phyloP scores from a whole-genome alignment of 2,329 filamentous ascomycete species.

The Tricladium varicosporioides region DNA sequence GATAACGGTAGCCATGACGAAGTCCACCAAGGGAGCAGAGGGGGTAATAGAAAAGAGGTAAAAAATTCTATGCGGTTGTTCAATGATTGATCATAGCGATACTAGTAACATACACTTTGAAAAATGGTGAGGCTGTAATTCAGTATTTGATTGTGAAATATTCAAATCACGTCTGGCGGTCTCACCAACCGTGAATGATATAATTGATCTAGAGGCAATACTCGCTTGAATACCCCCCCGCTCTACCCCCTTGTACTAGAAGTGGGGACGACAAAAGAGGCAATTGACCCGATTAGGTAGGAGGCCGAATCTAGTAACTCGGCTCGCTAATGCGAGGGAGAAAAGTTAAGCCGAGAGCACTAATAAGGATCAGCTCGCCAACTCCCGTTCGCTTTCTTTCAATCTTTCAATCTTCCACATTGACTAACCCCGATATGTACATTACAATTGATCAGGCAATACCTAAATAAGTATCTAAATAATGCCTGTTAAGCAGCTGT shows the following conservation, averaged over 20 bases:
- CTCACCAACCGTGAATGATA: not conserved
- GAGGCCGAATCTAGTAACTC: not conserved
- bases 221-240: too few species aligned
- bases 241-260: not conserved
- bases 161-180: not conserved
- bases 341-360: not conserved
- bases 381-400: not conserved
- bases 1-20: not conserved
- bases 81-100: not conserved
- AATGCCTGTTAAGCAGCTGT: not conserved
- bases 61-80: not conserved
- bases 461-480: not conserved
- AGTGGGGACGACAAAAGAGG: constrained; percentile 2
- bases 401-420: not conserved
- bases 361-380: not conserved
- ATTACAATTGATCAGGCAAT: not conserved
- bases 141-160: not conserved
- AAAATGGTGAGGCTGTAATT: not conserved
- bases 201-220: too few species aligned
- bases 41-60: not conserved
- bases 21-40: not conserved
- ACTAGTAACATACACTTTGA: not conserved
- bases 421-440: not conserved
- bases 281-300: constrained; percentile 1
- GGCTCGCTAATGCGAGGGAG: not conserved